Percentiles rank a stretch among this genome's conserved stretches.
phyloP scores from a whole-genome alignment of 805 yeast genomes.

The Hermanozyma aechmeae region DNA sequence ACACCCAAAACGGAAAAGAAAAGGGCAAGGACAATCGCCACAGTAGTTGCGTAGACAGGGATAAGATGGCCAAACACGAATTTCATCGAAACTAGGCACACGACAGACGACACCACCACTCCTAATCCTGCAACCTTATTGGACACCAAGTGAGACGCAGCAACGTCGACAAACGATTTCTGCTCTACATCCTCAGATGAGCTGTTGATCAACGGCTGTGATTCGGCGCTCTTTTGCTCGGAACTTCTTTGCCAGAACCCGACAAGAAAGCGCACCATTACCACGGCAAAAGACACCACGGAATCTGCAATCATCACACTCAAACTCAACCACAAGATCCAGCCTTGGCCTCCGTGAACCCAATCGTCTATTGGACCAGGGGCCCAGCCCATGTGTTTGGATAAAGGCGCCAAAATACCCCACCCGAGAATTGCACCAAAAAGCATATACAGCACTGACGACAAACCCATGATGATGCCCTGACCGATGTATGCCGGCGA shows the following conservation, averaged over 20 bases:
- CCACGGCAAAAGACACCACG: slow-evolving; percentile 65
- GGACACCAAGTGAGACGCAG: slow-evolving; percentile 37
- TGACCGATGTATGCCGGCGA: slow-evolving; percentile 97
- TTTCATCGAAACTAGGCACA: slow-evolving; percentile 59
- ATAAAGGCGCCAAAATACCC: slow-evolving; percentile 82
- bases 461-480: slow-evolving; percentile 94
- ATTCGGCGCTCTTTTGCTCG: slow-evolving; percentile 1
- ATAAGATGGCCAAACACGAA: slow-evolving; percentile 61
- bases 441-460: slow-evolving; percentile 85
- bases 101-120: slow-evolving; percentile 49
- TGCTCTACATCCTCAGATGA: not conserved
- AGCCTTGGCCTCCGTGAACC: slow-evolving; percentile 91
- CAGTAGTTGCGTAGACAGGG: slow-evolving; percentile 59
- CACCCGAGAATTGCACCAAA: slow-evolving; percentile 87
- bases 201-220: not conserved
- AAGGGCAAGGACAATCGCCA: slow-evolving; percentile 68
- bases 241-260: too few species aligned
- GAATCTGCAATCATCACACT: slow-evolving; percentile 94
- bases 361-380: slow-evolving; percentile 86
- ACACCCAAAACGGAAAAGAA: slow-evolving; percentile 80
- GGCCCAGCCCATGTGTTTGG: slow-evolving; percentile 72
- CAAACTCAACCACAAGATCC: slow-evolving; percentile 92
- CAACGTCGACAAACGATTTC: slow-evolving; percentile 6
- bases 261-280: too few species aligned
- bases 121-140: slow-evolving; percentile 47